phyloP scores from a whole-genome alignment of 306 rosid species.

The Fagus sylvatica region DNA sequence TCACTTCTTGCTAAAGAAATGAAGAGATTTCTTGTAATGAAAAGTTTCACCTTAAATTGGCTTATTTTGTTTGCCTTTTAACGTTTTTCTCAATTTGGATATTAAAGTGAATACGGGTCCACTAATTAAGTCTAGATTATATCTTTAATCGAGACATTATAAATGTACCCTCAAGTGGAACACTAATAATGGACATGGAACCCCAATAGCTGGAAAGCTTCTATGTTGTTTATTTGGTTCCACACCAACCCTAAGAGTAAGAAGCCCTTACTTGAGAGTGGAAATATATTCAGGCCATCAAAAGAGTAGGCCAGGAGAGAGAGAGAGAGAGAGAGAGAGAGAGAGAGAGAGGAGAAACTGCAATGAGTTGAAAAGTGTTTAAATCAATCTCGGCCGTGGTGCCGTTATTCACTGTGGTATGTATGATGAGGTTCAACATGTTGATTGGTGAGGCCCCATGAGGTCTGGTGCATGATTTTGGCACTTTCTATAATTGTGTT shows the following conservation, averaged over 20 bases:
- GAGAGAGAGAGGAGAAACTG: background rate
- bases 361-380: background rate
- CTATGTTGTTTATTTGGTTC: background rate
- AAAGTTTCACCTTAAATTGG: conserved; percentile 8
- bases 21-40: background rate
- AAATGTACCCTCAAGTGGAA: background rate
- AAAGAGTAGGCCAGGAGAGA: background rate
- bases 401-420: conserved; percentile 8
- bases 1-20: conserved; percentile 1
- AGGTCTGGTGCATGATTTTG: too few relatives aligned
- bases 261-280: background rate
- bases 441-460: too few relatives aligned
- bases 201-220: conserved; percentile 25
- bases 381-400: background rate
- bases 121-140: background rate
- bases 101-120: conserved; percentile 5
- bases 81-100: background rate
- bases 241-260: background rate
- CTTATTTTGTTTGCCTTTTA: background rate
- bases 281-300: background rate
- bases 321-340: background rate
- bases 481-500: too few relatives aligned
- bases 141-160: background rate
- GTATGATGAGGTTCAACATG: background rate
- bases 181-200: conserved; percentile 16